These are phyloP conservation scores for Elaeis guineensis DNA, from an alignment of 176 grass and related monocot genomes.

Conservation along the genomic window DNA sequence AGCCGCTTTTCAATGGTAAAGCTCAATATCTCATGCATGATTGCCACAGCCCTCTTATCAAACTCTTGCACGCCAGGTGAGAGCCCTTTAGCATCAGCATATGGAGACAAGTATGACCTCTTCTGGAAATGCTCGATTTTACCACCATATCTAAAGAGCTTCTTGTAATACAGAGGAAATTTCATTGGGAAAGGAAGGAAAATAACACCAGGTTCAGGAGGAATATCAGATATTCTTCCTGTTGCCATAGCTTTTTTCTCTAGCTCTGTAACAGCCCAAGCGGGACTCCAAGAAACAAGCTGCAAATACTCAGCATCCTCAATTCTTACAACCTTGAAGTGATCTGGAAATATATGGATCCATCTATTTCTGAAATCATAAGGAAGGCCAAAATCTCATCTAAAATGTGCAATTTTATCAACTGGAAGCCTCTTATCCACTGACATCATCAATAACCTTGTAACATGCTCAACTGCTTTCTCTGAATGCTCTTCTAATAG, in stretches of 20 bases:
- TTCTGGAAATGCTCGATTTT: constrained; percentile 60
- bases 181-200: constrained; percentile 73
- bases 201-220: constrained; percentile 33
- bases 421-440: constrained; percentile 41
- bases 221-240: constrained; percentile 11
- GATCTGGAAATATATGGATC: constrained; percentile 65
- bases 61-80: constrained; percentile 56
- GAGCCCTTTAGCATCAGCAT: constrained; percentile 48
- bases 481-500: constrained; percentile 45
- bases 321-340: constrained; percentile 38
- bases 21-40: constrained; percentile 83
- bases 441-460: constrained; percentile 82
- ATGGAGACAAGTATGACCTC: constrained; percentile 57
- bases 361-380: constrained; percentile 54
- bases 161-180: constrained; percentile 59
- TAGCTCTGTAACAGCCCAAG: constrained; percentile 70
- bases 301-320: constrained; percentile 59
- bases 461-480: constrained; percentile 37
- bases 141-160: constrained; percentile 35
- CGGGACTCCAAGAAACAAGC: constrained; percentile 64
- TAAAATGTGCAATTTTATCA: constrained; percentile 68
- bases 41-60: constrained; percentile 79
- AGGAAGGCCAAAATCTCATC: constrained; percentile 62
- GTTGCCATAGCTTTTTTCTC: constrained; percentile 37
- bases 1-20: constrained; percentile 83